A percentile compares a stretch with the other conserved stretches of the same genome.
phyloP scores from a whole-genome alignment of 1,284 basidiomycete species.

The Malassezia obtusa region DNA sequence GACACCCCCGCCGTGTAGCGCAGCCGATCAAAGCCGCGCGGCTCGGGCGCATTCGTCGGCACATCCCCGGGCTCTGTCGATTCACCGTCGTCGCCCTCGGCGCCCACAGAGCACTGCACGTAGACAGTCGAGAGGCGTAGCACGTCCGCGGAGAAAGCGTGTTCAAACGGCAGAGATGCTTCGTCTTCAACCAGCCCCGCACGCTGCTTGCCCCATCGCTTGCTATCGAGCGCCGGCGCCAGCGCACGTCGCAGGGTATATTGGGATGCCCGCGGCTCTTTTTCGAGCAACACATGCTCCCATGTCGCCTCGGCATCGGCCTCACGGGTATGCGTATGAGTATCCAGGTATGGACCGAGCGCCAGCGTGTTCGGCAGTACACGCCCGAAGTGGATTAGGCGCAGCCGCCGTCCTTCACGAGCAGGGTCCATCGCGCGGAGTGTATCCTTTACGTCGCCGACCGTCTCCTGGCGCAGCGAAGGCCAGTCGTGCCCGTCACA shows the following conservation, averaged over 20 bases:
- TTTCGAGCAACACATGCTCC: neutral
- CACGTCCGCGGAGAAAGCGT: neutral
- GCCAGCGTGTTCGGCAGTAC: conserved; percentile 23
- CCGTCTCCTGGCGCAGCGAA: conserved; percentile 5
- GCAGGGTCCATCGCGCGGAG: conserved; percentile 1
- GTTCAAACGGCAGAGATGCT: neutral
- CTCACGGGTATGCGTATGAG: neutral
- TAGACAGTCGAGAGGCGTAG: conserved; percentile 8
- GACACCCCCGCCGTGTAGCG: conserved; percentile 19
- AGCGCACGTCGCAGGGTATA: neutral
- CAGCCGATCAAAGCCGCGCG: conserved; percentile 22
- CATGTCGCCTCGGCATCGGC: neutral
- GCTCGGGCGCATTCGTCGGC: neutral
- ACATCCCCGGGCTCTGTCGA: neutral
- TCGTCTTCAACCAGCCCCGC: neutral
- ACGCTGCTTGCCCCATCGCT: conserved; percentile 12
- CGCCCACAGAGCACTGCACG: conserved; percentile 15
- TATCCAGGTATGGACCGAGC: conserved; percentile 27
- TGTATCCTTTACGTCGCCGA: conserved; percentile 5
- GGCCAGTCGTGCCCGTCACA: conserved; percentile 3
- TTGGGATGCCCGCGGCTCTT: neutral
- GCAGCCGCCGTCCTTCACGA: conserved; percentile 13
- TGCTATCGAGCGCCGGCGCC: neutral
- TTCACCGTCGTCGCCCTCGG: neutral
- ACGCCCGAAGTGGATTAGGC: conserved; percentile 27